Percentiles rank a stretch among this genome's conserved stretches.
Conservation (phyloP, 2,329 filamentous ascomycete species). For the Berkeleyomyces basicola region DNA sequence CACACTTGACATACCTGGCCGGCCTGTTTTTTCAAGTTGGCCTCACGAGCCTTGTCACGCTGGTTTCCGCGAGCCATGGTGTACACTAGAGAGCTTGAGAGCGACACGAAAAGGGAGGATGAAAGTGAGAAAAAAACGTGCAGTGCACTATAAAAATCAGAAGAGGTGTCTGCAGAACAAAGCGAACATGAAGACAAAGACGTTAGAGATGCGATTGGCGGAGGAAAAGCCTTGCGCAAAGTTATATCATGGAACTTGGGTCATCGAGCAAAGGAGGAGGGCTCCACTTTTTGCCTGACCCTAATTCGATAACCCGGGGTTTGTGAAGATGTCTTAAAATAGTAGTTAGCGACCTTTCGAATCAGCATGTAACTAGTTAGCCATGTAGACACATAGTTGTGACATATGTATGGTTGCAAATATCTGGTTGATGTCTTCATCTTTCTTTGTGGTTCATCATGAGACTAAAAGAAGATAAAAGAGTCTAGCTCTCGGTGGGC, state of each 20-base stretch:
- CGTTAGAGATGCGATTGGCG: background rate
- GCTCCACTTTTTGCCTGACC: background rate
- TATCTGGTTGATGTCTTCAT: background rate
- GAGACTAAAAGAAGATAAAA: too few relatives aligned
- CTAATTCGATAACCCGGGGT: background rate
- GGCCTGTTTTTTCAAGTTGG: slow-evolving; percentile 58
- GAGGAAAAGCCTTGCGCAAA: background rate
- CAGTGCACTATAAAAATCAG: background rate
- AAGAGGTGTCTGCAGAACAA: background rate
- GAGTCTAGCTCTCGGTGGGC: too few relatives aligned
- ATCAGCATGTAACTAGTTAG: too few relatives aligned
- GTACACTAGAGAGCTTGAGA: background rate
- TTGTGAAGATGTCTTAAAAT: rapidly evolving
- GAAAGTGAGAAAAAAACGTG: background rate
- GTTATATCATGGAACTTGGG: background rate
- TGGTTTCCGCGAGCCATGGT: slow-evolving; percentile 89
- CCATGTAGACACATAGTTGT: too few relatives aligned
- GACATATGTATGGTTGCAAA: too few relatives aligned
- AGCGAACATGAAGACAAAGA: background rate
- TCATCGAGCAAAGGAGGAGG: background rate
- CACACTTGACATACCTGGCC: slow-evolving; percentile 33
- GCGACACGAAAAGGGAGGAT: background rate
- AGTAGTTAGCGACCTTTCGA: too few relatives aligned
- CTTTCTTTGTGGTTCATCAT: background rate
- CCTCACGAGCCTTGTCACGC: slow-evolving; percentile 82